Evolutionary conservation across 306 rosid genomes (phyloP).

Genomic region (Prunus fruticosa): DNA sequence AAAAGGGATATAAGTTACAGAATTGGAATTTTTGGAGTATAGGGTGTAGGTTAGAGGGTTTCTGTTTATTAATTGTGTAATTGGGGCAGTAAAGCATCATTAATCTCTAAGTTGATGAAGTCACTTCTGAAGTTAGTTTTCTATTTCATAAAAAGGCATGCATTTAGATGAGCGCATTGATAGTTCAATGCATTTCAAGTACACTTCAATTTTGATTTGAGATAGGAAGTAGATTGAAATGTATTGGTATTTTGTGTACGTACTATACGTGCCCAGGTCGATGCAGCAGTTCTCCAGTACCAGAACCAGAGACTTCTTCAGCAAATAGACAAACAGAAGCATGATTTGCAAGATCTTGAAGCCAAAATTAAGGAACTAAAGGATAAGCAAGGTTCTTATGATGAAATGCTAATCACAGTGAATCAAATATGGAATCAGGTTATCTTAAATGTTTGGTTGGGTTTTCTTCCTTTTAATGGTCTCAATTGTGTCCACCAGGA

Average conservation of each 20-base stretch:
- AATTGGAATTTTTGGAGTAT: neutral
- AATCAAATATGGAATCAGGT: slow-evolving; percentile 90
- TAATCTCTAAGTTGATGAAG: neutral
- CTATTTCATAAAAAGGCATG: neutral
- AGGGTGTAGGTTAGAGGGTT: neutral
- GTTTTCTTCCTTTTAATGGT: neutral
- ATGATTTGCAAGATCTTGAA: slow-evolving; percentile 67
- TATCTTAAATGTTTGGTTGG: slow-evolving; percentile 20
- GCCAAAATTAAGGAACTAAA: slow-evolving; percentile 48
- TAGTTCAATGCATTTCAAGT: neutral
- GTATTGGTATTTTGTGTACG: slow-evolving; percentile 6
- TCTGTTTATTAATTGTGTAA: neutral
- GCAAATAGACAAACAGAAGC: slow-evolving; percentile 66
- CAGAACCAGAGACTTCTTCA: slow-evolving; percentile 88
- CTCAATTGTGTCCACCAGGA: slow-evolving; percentile 12
- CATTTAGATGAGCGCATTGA: neutral
- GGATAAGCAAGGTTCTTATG: slow-evolving; percentile 61
- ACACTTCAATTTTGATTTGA: neutral
- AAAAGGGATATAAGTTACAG: neutral
- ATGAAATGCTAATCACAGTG: slow-evolving; percentile 60
- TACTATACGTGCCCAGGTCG: slow-evolving; percentile 47
- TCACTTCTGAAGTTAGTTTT: neutral
- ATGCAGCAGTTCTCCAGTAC: slow-evolving; percentile 66
- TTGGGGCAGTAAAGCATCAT: neutral
- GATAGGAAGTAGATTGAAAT: neutral